Conservation (phyloP, 345 rosid genomes). For the Melaleuca alternifolia region DNA sequence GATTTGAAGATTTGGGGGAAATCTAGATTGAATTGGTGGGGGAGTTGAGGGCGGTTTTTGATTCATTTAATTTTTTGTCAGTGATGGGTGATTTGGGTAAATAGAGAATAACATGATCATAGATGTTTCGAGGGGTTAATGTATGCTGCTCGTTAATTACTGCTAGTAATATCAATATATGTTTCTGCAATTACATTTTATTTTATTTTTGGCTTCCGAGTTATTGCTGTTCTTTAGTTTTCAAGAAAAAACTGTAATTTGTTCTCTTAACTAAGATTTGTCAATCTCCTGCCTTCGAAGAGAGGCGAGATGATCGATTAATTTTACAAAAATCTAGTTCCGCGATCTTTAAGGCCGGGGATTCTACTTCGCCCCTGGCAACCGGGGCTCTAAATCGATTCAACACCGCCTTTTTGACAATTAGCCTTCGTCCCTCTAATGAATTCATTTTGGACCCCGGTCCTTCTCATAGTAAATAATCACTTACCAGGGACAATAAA, state of each 20-base stretch:
- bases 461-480: not conserved
- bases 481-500: not conserved
- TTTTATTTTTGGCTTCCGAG: not conserved
- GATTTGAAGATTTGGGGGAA: not conserved
- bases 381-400: not conserved
- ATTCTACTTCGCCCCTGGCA: not conserved
- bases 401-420: not conserved
- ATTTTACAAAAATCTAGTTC: no score
- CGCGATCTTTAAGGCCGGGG: no score
- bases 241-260: not conserved
- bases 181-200: not conserved
- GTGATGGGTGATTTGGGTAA: not conserved
- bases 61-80: slow-evolving; percentile 1
- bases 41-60: not conserved
- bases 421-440: not conserved
- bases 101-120: not conserved
- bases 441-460: not conserved
- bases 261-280: no score
- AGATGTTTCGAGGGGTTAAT: not conserved
- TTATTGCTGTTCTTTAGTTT: not conserved
- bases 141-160: not conserved
- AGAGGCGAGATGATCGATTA: no score
- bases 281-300: not conserved
- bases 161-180: not conserved
- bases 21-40: not conserved